Conservation (phyloP, 2,329 filamentous ascomycete species). For the Aspergillus sp. region DNA sequence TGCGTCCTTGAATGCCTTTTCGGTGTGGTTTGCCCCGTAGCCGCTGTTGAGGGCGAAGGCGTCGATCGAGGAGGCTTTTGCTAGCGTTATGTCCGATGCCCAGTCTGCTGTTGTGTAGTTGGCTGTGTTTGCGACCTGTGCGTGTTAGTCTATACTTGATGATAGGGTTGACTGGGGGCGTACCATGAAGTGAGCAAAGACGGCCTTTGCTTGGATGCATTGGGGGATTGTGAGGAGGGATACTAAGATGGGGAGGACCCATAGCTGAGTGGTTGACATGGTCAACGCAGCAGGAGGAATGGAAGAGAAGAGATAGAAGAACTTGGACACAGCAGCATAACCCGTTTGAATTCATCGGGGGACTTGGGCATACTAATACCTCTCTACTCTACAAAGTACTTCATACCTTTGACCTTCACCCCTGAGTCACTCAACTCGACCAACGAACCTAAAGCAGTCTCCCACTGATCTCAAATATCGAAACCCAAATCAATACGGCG, state of each 20-base stretch:
- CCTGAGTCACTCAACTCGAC: neutral
- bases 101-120: slow-evolving; percentile 28
- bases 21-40: slow-evolving; percentile 23
- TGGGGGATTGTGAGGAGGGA: neutral
- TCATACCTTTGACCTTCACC: neutral
- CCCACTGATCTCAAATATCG: no score
- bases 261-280: neutral
- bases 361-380: neutral
- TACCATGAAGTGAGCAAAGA: slow-evolving; percentile 39
- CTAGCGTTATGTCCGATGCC: slow-evolving; percentile 35
- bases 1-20: slow-evolving; percentile 20
- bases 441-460: no score
- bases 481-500: no score
- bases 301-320: neutral
- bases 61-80: slow-evolving; percentile 40
- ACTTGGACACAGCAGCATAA: no score
- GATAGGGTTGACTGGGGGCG: neutral
- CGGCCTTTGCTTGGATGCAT: slow-evolving; percentile 20
- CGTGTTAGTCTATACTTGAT: neutral
- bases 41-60: slow-evolving; percentile 45
- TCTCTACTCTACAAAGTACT: neutral
- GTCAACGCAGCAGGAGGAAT: neutral
- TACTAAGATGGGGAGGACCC: neutral
- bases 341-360: no score
- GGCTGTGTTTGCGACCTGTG: slow-evolving; percentile 26